Evolutionary conservation across 179 eudicot species (phyloP).

Genomic region (Kewa caespitosa): DNA sequence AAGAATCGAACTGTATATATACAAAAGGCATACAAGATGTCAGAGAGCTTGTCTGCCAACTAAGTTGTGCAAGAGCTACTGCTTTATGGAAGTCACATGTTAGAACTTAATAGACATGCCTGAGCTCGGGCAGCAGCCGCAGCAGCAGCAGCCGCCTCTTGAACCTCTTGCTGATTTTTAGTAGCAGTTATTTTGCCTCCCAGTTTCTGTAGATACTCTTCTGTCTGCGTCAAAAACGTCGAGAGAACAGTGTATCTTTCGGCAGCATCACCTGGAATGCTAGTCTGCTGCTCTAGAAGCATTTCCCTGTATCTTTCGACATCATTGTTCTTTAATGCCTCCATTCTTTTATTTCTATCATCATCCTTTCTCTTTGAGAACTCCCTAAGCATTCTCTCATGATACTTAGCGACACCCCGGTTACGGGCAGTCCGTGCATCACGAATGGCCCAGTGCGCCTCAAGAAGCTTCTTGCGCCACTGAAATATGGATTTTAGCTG

Average conservation of each 20-base stretch:
- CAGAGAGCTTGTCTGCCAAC: neutral
- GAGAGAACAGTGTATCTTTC: constrained; percentile 88
- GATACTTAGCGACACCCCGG: constrained; percentile 91
- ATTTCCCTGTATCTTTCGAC: constrained; percentile 93
- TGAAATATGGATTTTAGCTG: constrained; percentile 82
- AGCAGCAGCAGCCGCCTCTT: constrained; percentile 89
- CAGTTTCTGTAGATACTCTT: constrained; percentile 87
- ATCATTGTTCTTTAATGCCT: constrained; percentile 96
- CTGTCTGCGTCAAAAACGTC: constrained; percentile 87
- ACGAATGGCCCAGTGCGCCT: constrained; percentile 93
- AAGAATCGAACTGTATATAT: neutral
- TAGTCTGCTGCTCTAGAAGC: constrained; percentile 95
- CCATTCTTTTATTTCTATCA: constrained; percentile 87
- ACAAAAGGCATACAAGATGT: neutral
- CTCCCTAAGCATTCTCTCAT: constrained; percentile 91
- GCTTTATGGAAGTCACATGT: constrained; percentile 5
- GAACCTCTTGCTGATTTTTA: constrained; percentile 93
- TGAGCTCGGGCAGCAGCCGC: constrained; percentile 89
- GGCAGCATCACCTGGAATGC: constrained; percentile 88
- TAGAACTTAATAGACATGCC: constrained; percentile 41
- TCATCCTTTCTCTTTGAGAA: constrained; percentile 93
- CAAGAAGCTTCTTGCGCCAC: constrained; percentile 97
- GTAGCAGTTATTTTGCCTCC: constrained; percentile 92
- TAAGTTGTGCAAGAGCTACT: neutral
- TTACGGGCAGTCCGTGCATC: constrained; percentile 97